A percentile compares a stretch with the other conserved stretches of the same genome.
phyloP scores from a whole-genome alignment of 108 stramenopile species.

The Cyclostephanos invisitatus region DNA sequence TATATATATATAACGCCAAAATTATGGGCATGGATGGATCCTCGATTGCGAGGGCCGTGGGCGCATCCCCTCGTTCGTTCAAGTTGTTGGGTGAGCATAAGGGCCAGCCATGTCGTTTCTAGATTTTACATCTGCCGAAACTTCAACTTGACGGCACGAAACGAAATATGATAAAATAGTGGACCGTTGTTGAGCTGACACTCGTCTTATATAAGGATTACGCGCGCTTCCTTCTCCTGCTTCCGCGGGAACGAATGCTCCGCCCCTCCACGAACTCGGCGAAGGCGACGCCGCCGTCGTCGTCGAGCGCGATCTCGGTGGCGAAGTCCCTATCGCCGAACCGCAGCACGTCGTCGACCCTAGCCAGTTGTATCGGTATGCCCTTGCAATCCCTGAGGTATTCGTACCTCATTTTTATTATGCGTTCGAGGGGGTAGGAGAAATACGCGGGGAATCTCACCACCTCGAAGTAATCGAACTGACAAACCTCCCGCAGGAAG shows the following conservation, averaged over 20 bases:
- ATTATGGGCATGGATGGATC: too few species aligned
- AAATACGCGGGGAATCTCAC: conserved; percentile 77
- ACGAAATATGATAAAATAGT: too few species aligned
- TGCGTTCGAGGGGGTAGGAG: conserved; percentile 79
- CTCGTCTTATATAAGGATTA: too few species aligned
- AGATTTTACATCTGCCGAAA: too few species aligned
- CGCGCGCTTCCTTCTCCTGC: background rate
- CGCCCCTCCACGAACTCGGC: conserved; percentile 43
- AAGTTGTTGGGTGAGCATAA: too few species aligned
- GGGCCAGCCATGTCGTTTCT: too few species aligned
- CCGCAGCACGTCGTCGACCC: conserved; percentile 67
- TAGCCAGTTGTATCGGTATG: conserved; percentile 53
- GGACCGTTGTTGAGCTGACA: too few species aligned
- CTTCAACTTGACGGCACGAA: too few species aligned
- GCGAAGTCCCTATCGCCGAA: conserved; percentile 81
- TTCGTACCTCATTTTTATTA: conserved; percentile 69
- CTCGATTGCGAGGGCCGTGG: too few species aligned
- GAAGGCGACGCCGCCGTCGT: conserved; percentile 60
- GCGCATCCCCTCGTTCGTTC: too few species aligned
- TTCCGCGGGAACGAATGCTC: conserved; percentile 13
- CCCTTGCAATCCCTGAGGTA: conserved; percentile 62
- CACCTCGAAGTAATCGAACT: conserved; percentile 68
- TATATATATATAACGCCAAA: too few species aligned
- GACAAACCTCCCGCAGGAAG: conserved; percentile 54
- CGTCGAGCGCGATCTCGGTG: conserved; percentile 59